A percentile compares a stretch with the other conserved stretches of the same genome.
These are phyloP conservation scores for Pseudonectria buxi DNA, from an alignment of 2,329 filamentous ascomycete species.

Conservation along the genomic window DNA sequence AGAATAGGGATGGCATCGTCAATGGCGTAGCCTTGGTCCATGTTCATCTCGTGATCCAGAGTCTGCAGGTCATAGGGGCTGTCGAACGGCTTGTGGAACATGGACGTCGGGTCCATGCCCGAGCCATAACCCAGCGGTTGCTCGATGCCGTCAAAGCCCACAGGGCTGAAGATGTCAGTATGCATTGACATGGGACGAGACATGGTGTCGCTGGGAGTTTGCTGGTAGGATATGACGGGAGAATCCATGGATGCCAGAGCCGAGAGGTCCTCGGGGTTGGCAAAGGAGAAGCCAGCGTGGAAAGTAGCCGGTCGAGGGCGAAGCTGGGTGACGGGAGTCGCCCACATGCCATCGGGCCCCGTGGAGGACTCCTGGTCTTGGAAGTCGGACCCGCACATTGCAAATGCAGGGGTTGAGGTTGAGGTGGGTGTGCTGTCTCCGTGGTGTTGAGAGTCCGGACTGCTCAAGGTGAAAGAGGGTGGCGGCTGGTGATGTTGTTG, in stretches of 20 bases:
- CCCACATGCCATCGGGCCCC: constrained; percentile 44
- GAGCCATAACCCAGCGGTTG: constrained; percentile 10
- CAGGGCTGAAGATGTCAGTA: constrained; percentile 49
- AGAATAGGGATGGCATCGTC: constrained; percentile 58
- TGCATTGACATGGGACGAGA: constrained; percentile 51
- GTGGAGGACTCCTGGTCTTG: constrained; percentile 42
- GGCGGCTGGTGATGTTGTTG: constrained; percentile 34
- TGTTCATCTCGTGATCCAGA: constrained; percentile 51
- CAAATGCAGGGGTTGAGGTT: constrained; percentile 32
- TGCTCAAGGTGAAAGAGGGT: constrained; percentile 43
- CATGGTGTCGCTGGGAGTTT: constrained; percentile 44
- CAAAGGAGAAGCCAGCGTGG: constrained; percentile 56
- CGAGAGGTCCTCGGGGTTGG: constrained; percentile 46
- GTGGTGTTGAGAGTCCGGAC: constrained; percentile 40
- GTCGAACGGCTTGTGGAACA: constrained; percentile 51
- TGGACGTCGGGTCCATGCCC: constrained; percentile 22
- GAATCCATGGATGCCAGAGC: constrained; percentile 52
- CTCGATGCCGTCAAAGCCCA: constrained; percentile 45
- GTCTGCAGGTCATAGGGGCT: constrained; percentile 49
- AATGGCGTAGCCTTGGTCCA: constrained; percentile 56
- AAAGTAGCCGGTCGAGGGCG: constrained; percentile 52
- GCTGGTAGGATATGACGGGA: constrained; percentile 44
- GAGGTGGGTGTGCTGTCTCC: constrained; percentile 38
- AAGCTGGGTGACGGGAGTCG: constrained; percentile 46
- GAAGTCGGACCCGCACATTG: constrained; percentile 46